phyloP scores from a whole-genome alignment of 1,139 yeast species.

The Yamadazyma aaseri region DNA sequence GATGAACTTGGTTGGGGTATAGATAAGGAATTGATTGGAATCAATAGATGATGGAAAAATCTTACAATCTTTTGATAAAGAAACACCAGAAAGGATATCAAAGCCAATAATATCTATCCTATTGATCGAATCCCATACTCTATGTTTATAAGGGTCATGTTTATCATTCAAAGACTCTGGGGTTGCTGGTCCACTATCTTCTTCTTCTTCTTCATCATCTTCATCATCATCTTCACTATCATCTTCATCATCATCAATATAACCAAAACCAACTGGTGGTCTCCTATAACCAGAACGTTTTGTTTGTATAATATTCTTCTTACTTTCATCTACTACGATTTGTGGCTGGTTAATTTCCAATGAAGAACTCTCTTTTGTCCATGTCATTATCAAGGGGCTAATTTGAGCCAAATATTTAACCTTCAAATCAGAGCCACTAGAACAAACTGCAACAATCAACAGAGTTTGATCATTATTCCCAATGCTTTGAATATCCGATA shows the following conservation, averaged over 20 bases:
- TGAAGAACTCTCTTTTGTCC: neutral
- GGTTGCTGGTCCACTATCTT: neutral
- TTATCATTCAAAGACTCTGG: neutral
- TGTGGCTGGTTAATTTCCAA: neutral
- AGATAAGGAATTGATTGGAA: slow-evolving; percentile 7
- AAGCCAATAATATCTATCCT: slow-evolving; percentile 8
- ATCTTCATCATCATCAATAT: slow-evolving; percentile 25
- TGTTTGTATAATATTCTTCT: too few species aligned
- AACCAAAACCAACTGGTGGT: slow-evolving; percentile 42
- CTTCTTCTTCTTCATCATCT: slow-evolving; percentile 19
- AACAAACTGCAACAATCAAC: slow-evolving; percentile 20
- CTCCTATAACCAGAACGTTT: too few species aligned
- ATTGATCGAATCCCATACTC: neutral
- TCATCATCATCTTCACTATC: slow-evolving; percentile 10
- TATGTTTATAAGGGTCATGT: neutral
- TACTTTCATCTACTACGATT: neutral
- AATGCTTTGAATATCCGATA: slow-evolving; percentile 20
- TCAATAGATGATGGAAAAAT: slow-evolving; percentile 7
- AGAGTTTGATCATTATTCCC: slow-evolving; percentile 17
- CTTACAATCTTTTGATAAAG: slow-evolving; percentile 1
- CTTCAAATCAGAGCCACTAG: slow-evolving; percentile 12
- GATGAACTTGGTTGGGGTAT: slow-evolving; percentile 6
- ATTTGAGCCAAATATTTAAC: slow-evolving; percentile 30
- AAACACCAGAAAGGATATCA: slow-evolving; percentile 11
- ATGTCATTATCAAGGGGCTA: slow-evolving; percentile 28